A percentile compares a stretch with the other conserved stretches of the same genome.
These are phyloP conservation scores for Rhizoclosmatium globosum DNA, from an alignment of 192 early-diverging fungal genomes.

Conservation along the genomic window DNA sequence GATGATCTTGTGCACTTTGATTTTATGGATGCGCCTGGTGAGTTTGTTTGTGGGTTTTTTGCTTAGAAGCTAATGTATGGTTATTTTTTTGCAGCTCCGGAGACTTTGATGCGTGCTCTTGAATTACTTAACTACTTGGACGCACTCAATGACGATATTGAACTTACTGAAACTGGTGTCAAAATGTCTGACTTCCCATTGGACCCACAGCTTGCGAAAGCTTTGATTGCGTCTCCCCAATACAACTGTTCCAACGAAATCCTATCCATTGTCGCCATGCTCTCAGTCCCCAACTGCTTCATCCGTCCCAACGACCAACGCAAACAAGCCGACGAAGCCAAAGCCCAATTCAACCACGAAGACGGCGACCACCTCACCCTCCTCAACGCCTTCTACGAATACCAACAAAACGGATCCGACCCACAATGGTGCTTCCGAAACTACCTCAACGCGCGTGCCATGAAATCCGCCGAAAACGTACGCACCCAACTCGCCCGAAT, in stretches of 20 bases:
- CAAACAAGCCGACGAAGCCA: slow-evolving; percentile 89
- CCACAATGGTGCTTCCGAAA: slow-evolving; percentile 93
- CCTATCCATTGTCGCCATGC: slow-evolving; percentile 92
- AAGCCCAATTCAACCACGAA: slow-evolving; percentile 90
- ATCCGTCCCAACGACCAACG: slow-evolving; percentile 88
- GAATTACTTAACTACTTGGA: slow-evolving; percentile 95
- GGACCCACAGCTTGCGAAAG: slow-evolving; percentile 95
- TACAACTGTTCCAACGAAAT: slow-evolving; percentile 94
- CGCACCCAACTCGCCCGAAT: slow-evolving; percentile 86
- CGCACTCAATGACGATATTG: slow-evolving; percentile 94
- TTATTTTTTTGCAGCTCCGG: slow-evolving; percentile 72
- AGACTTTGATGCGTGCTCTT: slow-evolving; percentile 97
- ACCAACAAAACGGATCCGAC: slow-evolving; percentile 77
- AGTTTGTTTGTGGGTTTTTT: slow-evolving; percentile 28
- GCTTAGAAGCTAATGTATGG: slow-evolving; percentile 2
- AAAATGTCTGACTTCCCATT: slow-evolving; percentile 96
- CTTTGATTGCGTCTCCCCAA: slow-evolving; percentile 85
- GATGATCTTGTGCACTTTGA: slow-evolving; percentile 99
- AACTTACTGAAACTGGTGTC: slow-evolving; percentile 86
- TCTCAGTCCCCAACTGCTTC: slow-evolving; percentile 89
- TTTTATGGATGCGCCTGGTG: slow-evolving; percentile 96
- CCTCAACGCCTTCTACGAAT: slow-evolving; percentile 96
- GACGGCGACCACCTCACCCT: slow-evolving; percentile 97
- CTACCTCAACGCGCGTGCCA: slow-evolving; percentile 87
- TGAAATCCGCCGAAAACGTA: slow-evolving; percentile 94